Percentiles rank a stretch among this genome's conserved stretches.
These are phyloP conservation scores for Colletotrichum orbiculare DNA, from an alignment of 2,329 filamentous ascomycete genomes.

Conservation along the genomic window DNA sequence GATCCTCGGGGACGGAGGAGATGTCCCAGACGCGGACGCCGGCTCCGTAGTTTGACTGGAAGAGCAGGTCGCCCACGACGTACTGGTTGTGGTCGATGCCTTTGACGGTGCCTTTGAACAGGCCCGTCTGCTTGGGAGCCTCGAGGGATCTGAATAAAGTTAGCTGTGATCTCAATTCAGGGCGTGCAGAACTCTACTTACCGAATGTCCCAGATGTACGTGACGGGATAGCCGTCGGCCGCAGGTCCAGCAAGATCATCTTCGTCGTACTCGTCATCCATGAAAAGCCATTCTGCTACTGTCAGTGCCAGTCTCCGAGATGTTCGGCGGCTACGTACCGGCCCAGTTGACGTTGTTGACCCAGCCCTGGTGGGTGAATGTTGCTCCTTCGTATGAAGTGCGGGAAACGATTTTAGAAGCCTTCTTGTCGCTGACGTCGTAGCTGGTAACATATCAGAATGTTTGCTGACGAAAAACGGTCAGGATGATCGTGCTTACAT, in stretches of 20 bases:
- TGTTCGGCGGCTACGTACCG: constrained; percentile 3
- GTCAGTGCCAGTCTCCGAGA: not conserved
- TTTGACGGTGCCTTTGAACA: constrained; percentile 49
- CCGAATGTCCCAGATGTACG: constrained; percentile 60
- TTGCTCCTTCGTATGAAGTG: constrained; percentile 66
- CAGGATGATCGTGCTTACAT: constrained; percentile 44
- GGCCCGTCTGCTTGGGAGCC: constrained; percentile 53
- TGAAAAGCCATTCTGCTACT: constrained; percentile 47
- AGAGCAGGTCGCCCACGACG: constrained; percentile 51
- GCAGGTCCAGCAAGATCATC: constrained; percentile 50
- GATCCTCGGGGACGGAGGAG: constrained; percentile 45
- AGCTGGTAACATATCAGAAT: constrained; percentile 39
- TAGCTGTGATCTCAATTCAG: no score
- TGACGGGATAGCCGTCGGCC: constrained; percentile 55
- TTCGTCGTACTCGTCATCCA: constrained; percentile 64
- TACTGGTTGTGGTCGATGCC: constrained; percentile 60
- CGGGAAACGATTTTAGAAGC: constrained; percentile 59
- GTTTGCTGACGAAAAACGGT: no score
- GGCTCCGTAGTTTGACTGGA: constrained; percentile 59
- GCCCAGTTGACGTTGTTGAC: constrained; percentile 57
- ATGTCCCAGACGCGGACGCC: constrained; percentile 52
- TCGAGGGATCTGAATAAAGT: constrained; percentile 45
- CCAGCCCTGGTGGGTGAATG: constrained; percentile 68
- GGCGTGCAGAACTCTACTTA: no score
- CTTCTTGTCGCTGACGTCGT: constrained; percentile 62